Evolutionary conservation across 2,329 filamentous ascomycete genomes (phyloP).

Genomic region (Calonectria henricotiae): DNA sequence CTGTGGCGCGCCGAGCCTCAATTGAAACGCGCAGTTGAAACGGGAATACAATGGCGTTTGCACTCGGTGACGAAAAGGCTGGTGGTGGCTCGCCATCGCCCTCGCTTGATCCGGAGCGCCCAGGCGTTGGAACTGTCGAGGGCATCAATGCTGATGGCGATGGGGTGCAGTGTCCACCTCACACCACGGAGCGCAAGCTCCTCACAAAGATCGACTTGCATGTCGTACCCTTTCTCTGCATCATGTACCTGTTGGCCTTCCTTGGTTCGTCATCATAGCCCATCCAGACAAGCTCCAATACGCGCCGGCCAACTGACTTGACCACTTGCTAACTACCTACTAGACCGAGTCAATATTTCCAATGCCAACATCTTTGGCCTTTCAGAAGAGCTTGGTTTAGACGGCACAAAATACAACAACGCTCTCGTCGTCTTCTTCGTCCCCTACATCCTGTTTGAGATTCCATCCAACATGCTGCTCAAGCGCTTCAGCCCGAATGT

Average conservation of each 20-base stretch:
- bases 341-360: constrained; percentile 82
- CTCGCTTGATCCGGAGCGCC: constrained; percentile 48
- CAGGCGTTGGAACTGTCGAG: constrained; percentile 29
- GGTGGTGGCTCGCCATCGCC: constrained; percentile 45
- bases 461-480: constrained; percentile 78
- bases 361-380: constrained; percentile 82
- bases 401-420: constrained; percentile 78
- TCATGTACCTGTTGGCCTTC: constrained; percentile 82
- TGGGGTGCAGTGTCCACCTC: constrained; percentile 63
- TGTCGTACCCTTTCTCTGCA: constrained; percentile 80
- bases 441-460: constrained; percentile 81
- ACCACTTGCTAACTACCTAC: neutral
- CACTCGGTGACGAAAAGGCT: constrained; percentile 41
- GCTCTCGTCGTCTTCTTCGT: constrained; percentile 87
- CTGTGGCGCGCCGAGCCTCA: constrained; percentile 19
- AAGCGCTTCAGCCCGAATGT: constrained; percentile 76
- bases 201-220: constrained; percentile 80
- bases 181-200: constrained; percentile 76
- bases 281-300: neutral
- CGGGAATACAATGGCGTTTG: constrained; percentile 41
- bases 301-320: constrained; percentile 21
- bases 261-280: constrained; percentile 62
- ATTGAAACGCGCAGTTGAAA: constrained; percentile 19
- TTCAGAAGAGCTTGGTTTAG: constrained; percentile 74
- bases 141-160: constrained; percentile 44